Base-by-base conservation (phyloP, 192 early-diverging fungal genomes). In the Obelidium mucronatum region DNA sequence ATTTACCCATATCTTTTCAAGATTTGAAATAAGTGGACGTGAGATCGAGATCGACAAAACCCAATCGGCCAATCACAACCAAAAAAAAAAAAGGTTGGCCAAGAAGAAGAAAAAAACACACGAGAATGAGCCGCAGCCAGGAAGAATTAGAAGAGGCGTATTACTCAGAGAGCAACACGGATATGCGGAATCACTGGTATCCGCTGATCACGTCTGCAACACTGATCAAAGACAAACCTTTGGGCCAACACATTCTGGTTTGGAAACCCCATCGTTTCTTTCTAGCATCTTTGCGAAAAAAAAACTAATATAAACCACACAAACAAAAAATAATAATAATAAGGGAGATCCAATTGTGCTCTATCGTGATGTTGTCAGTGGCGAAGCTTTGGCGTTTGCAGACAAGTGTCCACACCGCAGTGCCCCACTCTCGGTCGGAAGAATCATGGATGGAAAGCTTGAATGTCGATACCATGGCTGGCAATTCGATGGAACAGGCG, bases 381-480 rank as follows among this genome's bases (percentile, higher is more conserved):
- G 51, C n/a, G 54, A 63, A 28, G 34, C 78, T 15, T 35, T 82
- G 2, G 65, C 61, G 19, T 55, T 83, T 28, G 75, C 31, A 5
- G 84, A 85, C 78, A 80, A 79, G 36, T 85, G 84, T 53, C 76
- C 81, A 33, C 84, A 85, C 48, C 81, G 84, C 42, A 81, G 78
- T 42, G 76, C 77, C 0, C 84, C 84, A 13, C 70, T 85, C 2
- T 83, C 81, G 1, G 72, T 79, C 26, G 84, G 81, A 6, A 68
- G 72, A n/a, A 76, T 82, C 31, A 76, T 78, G 48, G 72, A 79
- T 51, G 81, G 81, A 4, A 63, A 78, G 44, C 68, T 85, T 15
- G 84, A 85, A 42, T 85, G 84, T 48, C 70, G 72, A 22, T 85
- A 85, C 61, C 82, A 85, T 73, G 84, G 84, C 44, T 85, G 84